Evolutionary conservation across 441 rosid species (phyloP), one percentile per base, ranked within the genome.

Genomic region (Mallotus japonicus): DNA sequence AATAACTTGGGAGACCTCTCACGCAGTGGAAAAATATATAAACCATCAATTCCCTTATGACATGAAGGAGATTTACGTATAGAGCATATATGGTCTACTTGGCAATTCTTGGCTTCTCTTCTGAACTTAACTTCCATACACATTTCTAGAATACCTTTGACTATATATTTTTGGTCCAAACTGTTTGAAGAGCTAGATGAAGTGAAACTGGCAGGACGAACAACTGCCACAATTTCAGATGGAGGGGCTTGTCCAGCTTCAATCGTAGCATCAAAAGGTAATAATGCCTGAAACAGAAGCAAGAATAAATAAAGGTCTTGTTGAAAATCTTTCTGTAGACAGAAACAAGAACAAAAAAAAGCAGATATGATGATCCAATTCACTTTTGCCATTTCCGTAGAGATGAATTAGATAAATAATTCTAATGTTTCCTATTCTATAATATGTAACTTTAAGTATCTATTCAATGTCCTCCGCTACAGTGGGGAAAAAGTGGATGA

Each of bases 141-240:
- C 92, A 92, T 88, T 8, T 84, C 85, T 47, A 67, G 44, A 50
- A 72, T 70, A 73, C 68, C 70, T 73, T 86, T 87, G 17, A 85
- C 76, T 63, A 92, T 84, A 58, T 80, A 75, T 75, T 79, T 90
- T 72, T 88, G 95, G 24, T 87, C 87, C 83, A 89, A 81, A 28
- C 66, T 78, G 49, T 75, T 85, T 1, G 85, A 77, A 55, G 61
- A 62, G 64, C 77, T 68, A 44, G 88, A 73, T 58, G 22, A 73
- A 61, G 22, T 20, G 50, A 82, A 87, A 80, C 80, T 75, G 20
- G 76, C 83, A 47, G 96, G 95, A 64, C 93, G 88, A 77, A 90
- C 74, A 79, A 89, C 92, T n/a, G 95, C 97, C 62, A 90, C 87
- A 72, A 92, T 83, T 76, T 84, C 80, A 34, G 55, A 37, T 0